Conservation (phyloP, 805 yeast species). For the Nakazawaea wickerhamii region DNA sequence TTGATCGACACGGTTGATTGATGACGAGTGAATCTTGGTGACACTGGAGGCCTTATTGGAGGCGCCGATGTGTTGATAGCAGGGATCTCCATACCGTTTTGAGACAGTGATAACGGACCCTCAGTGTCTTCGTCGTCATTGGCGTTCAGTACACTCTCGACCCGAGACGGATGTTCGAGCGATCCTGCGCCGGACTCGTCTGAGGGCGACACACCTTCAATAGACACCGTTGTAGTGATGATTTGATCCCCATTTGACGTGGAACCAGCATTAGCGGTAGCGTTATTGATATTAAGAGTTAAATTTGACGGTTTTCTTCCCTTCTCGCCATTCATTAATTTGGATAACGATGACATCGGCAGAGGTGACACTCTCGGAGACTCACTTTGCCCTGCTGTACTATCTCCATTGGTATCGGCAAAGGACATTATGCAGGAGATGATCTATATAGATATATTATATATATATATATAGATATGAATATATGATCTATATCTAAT, state of each 20-base stretch:
- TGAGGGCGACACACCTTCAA: constrained; percentile 29
- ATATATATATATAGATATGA: too few relatives aligned
- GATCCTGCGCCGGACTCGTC: constrained; percentile 14
- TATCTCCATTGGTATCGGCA: not conserved
- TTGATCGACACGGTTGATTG: constrained; percentile 12
- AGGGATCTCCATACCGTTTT: constrained; percentile 11
- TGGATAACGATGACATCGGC: constrained; percentile 27
- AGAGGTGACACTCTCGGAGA: not conserved
- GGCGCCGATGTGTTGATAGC: constrained; percentile 7
- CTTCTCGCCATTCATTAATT: constrained; percentile 24
- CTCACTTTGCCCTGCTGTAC: not conserved
- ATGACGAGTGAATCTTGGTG: constrained; percentile 14
- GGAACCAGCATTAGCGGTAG: not conserved
- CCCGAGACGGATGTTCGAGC: not conserved
- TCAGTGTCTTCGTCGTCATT: constrained; percentile 14
- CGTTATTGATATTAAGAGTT: constrained; percentile 15
- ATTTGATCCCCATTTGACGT: constrained; percentile 14
- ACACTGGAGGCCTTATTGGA: constrained; percentile 12
- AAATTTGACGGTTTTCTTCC: constrained; percentile 17
- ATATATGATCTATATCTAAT: too few relatives aligned
- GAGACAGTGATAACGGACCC: too few relatives aligned
- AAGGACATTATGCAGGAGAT: not conserved
- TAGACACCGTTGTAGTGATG: constrained; percentile 29
- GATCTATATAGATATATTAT: too few relatives aligned
- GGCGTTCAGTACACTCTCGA: constrained; percentile 7